Percentiles rank a stretch among this genome's conserved stretches.
Conservation (phyloP, 2,329 filamentous ascomycete genomes). For the Paecilomyces variotii region DNA sequence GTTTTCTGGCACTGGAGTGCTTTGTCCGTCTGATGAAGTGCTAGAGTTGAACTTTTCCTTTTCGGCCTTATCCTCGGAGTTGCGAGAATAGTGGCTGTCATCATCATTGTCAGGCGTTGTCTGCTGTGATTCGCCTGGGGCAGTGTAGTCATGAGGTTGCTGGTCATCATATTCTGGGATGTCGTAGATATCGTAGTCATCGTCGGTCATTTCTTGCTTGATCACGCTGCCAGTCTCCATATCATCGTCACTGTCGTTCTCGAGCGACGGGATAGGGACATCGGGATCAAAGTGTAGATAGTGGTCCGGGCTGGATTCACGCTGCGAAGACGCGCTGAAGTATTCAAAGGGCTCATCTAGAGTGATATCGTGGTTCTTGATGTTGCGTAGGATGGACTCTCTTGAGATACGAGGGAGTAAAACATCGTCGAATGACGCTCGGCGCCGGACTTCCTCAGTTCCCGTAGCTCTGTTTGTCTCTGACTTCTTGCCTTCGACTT, state of each 20-base stretch:
- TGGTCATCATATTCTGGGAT: conserved; percentile 59
- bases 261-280: conserved; percentile 79
- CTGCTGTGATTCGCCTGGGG: conserved; percentile 20
- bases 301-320: conserved; percentile 51
- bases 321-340: conserved; percentile 40
- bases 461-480: conserved; percentile 38
- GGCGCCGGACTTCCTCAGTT: conserved; percentile 24
- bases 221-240: conserved; percentile 54
- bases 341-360: conserved; percentile 59
- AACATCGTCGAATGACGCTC: conserved; percentile 53
- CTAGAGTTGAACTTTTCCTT: conserved; percentile 21
- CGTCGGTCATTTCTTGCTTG: conserved; percentile 54
- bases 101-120: conserved; percentile 44
- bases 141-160: conserved; percentile 29
- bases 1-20: conserved; percentile 22
- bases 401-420: conserved; percentile 71
- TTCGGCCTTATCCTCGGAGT: conserved; percentile 23
- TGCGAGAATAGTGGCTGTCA: conserved; percentile 48
- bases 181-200: conserved; percentile 51
- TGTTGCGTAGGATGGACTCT: conserved; percentile 84
- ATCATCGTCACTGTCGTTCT: conserved; percentile 50
- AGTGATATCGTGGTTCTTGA: conserved; percentile 58
- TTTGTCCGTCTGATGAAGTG: conserved; percentile 17
- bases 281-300: conserved; percentile 69
- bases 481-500: conserved; percentile 17